These are phyloP conservation scores for Flaveria sonorensis DNA, from an alignment of 129 eudicot genomes.

Conservation along the genomic window DNA sequence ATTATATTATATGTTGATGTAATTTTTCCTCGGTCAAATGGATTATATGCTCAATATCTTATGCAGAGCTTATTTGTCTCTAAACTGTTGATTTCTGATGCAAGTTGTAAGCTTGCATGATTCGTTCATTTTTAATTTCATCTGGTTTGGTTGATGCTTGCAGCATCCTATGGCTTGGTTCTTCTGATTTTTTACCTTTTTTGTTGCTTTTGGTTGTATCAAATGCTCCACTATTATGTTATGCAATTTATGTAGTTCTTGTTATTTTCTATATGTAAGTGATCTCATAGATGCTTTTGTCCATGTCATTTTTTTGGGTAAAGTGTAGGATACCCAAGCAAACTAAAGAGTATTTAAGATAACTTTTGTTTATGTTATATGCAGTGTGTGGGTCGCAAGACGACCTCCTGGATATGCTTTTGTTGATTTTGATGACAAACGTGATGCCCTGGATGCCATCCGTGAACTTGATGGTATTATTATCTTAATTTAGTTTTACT, in stretches of 20 bases:
- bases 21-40: background rate
- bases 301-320: background rate
- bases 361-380: background rate
- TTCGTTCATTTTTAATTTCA: background rate
- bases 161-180: background rate
- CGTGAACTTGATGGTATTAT: constrained; percentile 79
- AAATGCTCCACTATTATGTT: background rate
- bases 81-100: constrained; percentile 11
- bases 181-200: background rate
- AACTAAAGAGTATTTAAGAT: too few relatives aligned
- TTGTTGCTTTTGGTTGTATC: background rate
- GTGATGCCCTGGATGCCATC: constrained; percentile 95
- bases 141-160: background rate
- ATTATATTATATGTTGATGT: background rate
- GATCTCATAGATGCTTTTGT: background rate
- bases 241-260: constrained; percentile 2
- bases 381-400: constrained; percentile 98
- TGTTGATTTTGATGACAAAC: constrained; percentile 82
- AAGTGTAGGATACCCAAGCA: too few relatives aligned
- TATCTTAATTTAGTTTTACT: background rate
- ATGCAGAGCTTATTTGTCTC: background rate
- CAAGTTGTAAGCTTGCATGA: background rate
- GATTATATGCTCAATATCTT: background rate
- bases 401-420: constrained; percentile 98
- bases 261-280: too few relatives aligned